Percentiles rank a stretch among this genome's conserved stretches.
phyloP scores from a whole-genome alignment of 1,284 basidiomycete genomes.

The Sanghuangporus weigelae region DNA sequence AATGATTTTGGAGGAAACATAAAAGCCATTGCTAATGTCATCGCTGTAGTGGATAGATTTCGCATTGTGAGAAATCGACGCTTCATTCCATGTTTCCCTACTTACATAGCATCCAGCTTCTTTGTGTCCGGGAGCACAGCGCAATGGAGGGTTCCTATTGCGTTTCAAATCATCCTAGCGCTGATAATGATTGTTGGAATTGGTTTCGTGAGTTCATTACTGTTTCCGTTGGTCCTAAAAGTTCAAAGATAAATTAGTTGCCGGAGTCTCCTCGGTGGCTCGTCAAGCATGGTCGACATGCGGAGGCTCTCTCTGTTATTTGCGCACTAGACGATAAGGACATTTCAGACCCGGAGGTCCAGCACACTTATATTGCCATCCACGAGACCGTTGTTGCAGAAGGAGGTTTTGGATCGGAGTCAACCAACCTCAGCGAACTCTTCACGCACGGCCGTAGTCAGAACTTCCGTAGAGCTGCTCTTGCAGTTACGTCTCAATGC shows the following conservation, averaged over 20 bases:
- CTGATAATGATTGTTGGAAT: conserved; percentile 55
- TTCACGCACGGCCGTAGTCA: conserved; percentile 58
- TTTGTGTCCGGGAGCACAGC: conserved; percentile 47
- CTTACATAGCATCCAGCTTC: conserved; percentile 32
- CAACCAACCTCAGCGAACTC: conserved; percentile 38
- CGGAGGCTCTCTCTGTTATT: conserved; percentile 60
- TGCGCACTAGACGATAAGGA: conserved; percentile 55
- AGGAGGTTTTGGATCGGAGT: conserved; percentile 11
- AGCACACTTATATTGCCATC: conserved; percentile 51
- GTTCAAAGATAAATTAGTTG: conserved; percentile 26
- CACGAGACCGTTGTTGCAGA: conserved; percentile 45
- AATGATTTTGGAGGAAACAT: neutral
- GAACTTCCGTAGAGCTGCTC: conserved; percentile 55
- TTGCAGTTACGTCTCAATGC: conserved; percentile 59
- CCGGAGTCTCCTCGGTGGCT: conserved; percentile 75
- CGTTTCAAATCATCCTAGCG: conserved; percentile 61
- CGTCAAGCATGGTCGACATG: conserved; percentile 53
- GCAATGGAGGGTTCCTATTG: conserved; percentile 66
- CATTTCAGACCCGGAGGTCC: conserved; percentile 45
- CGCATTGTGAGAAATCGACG: conserved; percentile 37
- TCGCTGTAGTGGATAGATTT: conserved; percentile 48
- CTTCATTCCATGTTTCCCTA: neutral
- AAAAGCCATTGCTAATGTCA: neutral
- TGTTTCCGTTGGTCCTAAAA: neutral
- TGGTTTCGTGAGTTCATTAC: conserved; percentile 27